Base-by-base conservation (phyloP, 2,329 filamentous ascomycete species). In the Aureobasidium sp. region DNA sequence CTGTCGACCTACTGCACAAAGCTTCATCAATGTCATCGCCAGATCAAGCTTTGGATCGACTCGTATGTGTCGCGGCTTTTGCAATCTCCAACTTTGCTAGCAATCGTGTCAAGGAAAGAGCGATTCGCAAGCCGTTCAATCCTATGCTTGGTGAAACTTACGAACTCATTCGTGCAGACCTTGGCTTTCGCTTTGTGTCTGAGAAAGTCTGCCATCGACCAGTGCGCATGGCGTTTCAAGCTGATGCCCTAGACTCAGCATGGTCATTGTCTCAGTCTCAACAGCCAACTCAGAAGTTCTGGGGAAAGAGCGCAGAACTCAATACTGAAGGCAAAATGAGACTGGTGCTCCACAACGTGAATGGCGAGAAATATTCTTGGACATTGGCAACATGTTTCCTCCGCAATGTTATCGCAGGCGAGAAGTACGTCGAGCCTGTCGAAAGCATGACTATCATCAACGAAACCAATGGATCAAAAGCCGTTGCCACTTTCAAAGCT, bases 351-450 rank as follows among this genome's bases (percentile, higher is more conserved):
- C 87, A 94, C 71, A 55, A 60, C 34, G 53, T 62, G 8, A 59
- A 52, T 82, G 52, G 64, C 10, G 58, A 59, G 42, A 51, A 48
- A 15, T 99, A 93, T 77, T 92, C 87, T 68, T 99, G 91, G 91
- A 88, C 84, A 50, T 82, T 90, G 20, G 91, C 93, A 1, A 96
- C 91, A 5, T 90, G 89, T 67, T 97, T 97, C 76, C 77, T 99
- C 61, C 86, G 94, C 52, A 99, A 99, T 72, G 91, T 99, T 58
- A 95, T 99, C 61, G 93, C 96, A 69, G 94, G 94, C 42, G 94
- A 99, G 75, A 99, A 97, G 76, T 99, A 99, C 72, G 86, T 97
- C 13, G 94, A 99, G 76, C 94, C 94, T 0, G 90, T 95, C 0
- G 92, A 92, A 50, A 90, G 84, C 47, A 94, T 97, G 90, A 86